A percentile compares a stretch with the other conserved stretches of the same genome.
Evolutionary conservation across 2,329 filamentous ascomycete species (phyloP).

Genomic region (Drechslerella coelobrocha): DNA sequence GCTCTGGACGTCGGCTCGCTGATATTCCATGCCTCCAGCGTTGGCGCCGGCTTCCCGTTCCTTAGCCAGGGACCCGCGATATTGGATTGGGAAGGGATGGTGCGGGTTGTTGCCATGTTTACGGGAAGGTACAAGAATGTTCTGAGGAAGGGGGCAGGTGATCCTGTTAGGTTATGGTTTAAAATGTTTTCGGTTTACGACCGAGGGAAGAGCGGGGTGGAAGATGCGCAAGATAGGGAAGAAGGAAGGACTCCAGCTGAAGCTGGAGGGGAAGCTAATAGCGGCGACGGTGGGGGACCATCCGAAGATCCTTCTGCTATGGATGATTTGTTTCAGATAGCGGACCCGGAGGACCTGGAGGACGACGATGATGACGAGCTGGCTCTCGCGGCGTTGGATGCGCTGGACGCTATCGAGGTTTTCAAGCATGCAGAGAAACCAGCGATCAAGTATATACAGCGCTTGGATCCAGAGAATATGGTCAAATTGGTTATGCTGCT

Average conservation of each 20-base stretch:
- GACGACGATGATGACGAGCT: constrained; percentile 66
- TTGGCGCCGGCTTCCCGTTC: constrained; percentile 76
- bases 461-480: constrained; percentile 77
- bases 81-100: constrained; percentile 71
- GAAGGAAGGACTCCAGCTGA: not conserved
- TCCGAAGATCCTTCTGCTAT: not conserved
- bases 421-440: constrained; percentile 64
- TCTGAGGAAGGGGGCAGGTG: constrained; percentile 58
- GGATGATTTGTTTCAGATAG: constrained; percentile 58
- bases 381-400: constrained; percentile 72
- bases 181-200: constrained; percentile 76
- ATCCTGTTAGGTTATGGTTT: constrained; percentile 71
- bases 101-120: constrained; percentile 75
- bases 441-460: constrained; percentile 66
- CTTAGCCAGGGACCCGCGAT: constrained; percentile 71
- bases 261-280: constrained; percentile 60
- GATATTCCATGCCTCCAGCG: constrained; percentile 74
- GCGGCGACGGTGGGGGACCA: constrained; percentile 30
- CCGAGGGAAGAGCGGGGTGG: constrained; percentile 59
- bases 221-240: constrained; percentile 10
- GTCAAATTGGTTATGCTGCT: constrained; percentile 74
- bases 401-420: constrained; percentile 70
- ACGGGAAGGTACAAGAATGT: constrained; percentile 73
- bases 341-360: constrained; percentile 58
- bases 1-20: constrained; percentile 71